Evolutionary conservation across 345 rosid genomes (phyloP), one percentile per base, ranked within the genome.

Genomic region (Euphorbia pulcherrima): DNA sequence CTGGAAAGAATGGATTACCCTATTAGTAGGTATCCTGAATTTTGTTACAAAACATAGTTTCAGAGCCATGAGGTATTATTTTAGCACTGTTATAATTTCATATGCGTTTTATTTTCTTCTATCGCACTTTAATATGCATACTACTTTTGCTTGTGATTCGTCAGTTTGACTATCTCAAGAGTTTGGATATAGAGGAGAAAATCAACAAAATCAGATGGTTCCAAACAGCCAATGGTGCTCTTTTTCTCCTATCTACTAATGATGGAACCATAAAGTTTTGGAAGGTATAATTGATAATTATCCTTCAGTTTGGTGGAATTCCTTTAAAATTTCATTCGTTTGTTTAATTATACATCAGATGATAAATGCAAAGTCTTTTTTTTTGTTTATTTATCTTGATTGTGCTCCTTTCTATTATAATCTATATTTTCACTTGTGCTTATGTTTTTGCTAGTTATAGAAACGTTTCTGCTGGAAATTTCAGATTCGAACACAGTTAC

Each of bases 101-200:
- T 35, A 59, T 78, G 16, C 27, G 30, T 41, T 60, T n/a, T n/a
- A n/a, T 20, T 41, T 69, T 67, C 50, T 5, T 64, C 18, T 17
- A 7, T 17, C 17, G 55, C 53, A 30, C 60, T 50, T 35, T 18
- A 52, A n/a, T 41, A 41, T 30, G 62, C 59, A 37, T 24, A 35
- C 52, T 53, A 46, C 16, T 21, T 68, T 21, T 67, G 11, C 56
- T 24, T 72, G 67, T 68, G 64, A 64, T 70, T 70, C 8, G 80
- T 67, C 90, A 95, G 99, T 95, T 95, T 84, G 99, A 95, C 83
- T 95, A 95, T 83, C 92, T 95, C 70, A 95, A 95, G 87, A 95
- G 99, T 75, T 90, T 95, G 96, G 99, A 95, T 77, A 95, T 95
- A 80, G 99, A 95, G 85, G 99, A 95, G 83, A 95, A 95, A 87